Evolutionary conservation across 2,329 filamentous ascomycete species (phyloP).

Genomic region (Verticillium longisporum): DNA sequence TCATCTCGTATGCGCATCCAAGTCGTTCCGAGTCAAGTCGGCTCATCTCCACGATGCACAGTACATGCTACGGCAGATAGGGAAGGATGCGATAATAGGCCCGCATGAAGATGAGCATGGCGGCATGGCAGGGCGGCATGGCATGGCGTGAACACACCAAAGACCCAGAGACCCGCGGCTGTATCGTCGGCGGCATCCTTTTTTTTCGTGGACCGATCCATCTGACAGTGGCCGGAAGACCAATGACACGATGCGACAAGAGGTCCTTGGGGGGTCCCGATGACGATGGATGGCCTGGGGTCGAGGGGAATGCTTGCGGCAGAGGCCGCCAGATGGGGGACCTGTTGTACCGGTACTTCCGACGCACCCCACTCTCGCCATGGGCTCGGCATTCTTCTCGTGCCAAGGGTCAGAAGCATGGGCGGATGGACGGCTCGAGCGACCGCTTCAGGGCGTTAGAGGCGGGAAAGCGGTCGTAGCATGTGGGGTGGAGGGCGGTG

Average conservation of each 20-base stretch:
- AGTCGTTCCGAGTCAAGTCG: not conserved
- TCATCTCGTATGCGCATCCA: not conserved
- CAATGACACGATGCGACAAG: not conserved
- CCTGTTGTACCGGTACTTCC: not conserved
- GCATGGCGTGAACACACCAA: not conserved
- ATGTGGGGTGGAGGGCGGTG: not conserved
- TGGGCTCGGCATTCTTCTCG: not conserved
- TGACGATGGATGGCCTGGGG: slow-evolving; percentile 1
- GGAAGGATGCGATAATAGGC: slow-evolving; percentile 1
- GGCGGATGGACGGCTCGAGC: slow-evolving; percentile 12
- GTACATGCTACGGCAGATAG: slow-evolving; percentile 1
- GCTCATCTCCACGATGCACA: not conserved
- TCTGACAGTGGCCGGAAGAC: not conserved
- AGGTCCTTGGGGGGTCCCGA: not conserved
- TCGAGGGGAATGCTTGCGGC: not conserved
- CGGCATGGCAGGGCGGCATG: not conserved
- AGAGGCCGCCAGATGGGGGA: not conserved
- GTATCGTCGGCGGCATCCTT: not conserved
- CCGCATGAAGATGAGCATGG: not conserved
- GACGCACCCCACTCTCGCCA: not conserved
- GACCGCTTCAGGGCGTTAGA: slow-evolving; percentile 4
- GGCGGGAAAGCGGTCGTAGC: not conserved
- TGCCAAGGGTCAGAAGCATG: slow-evolving; percentile 3
- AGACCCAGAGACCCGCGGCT: not conserved
- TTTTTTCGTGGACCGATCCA: not conserved